Evolutionary conservation across 2,329 filamentous ascomycete genomes (phyloP), one percentile per base, ranked within the genome.

Genomic region (Curvularia sp.): DNA sequence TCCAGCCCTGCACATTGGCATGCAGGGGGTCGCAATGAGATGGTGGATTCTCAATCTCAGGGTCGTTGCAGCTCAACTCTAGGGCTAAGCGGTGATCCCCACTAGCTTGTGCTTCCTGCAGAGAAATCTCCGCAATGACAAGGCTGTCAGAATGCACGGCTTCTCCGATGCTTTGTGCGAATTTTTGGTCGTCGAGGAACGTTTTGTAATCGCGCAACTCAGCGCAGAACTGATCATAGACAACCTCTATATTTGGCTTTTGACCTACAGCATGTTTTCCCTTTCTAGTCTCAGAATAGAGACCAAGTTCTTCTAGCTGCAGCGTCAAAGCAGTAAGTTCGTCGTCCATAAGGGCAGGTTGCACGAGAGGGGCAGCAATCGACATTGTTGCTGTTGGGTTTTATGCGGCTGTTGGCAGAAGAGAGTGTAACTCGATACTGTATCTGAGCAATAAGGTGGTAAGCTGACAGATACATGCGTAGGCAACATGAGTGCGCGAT

Each of bases 301-400:
- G 3, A 0, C 49, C 49, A 12, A 72, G 27, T 42, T 74, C 71
- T 30, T 72, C 69, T 3, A 74, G 36, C 41, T 74, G 71, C 5
- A 74, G 54, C 3, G 61, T 30, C 21, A 72, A 49, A n/a, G 71
- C 71, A 7, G 54, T 41, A 8, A 71, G 38, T 41, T 73, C 69
- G 50, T 73, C 70, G 15, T 72, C 68, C 1, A 70, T 19, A 19
- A n/a, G 15, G 7, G 36, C 36, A 12, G 41, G 45, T 12, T 28
- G 19, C 12, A 27, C 13, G 3, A 28, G 5, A 39, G 36, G 7
- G 36, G n/a, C 19, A 21, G n/a, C n/a, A 15, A 32, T 36, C 1
- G 52, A 49, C 43, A 49, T 54, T 23, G n/a, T 32, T 41, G 21
- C 13, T 46, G 36, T 38, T 38, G 5, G 3, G 13, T n/a, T n/a